Evolutionary conservation across 306 rosid genomes (phyloP), one percentile per base, ranked within the genome.

Genomic region (Prunus fruticosa): DNA sequence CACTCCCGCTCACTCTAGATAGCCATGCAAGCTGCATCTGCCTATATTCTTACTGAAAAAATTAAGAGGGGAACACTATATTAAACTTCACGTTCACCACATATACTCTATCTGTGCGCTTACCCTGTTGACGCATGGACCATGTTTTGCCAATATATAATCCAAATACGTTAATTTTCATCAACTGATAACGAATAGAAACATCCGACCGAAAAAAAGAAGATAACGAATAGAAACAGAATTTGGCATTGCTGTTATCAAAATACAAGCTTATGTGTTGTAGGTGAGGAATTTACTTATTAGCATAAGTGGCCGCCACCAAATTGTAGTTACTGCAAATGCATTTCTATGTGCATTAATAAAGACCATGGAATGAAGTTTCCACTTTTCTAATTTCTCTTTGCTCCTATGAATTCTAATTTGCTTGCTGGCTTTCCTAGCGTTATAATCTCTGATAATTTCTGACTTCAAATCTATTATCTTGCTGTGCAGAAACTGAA

Each of bases 401-500:
- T 28, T 67, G 27, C 45, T 69, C 27, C 61, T 23, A 6, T 0
- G 43, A 9, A 16, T 25, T 25, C 10, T 30, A 13, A 20, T 46
- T 38, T 60, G 18, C 23, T 45, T 11, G 8, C 23, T 32, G 20
- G 8, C 27, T 71, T 63, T 63, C 22, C 43, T 16, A 8, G 41
- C 43, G n/a, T 3, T 75, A 6, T 67, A 19, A 16, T 66, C 66
- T 76, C 23, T 3, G 15, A 27, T 19, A 2, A 63, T 27, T 45
- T 51, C 67, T 81, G 25, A 69, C 63, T 46, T 27, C 11, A 72
- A 80, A 51, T 27, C 5, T 60, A 12, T 58, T 43, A 32, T 72
- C 75, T 75, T 77, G 20, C 62, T 70, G 75, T 82, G 89, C 87
- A 96, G 99, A 96, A 89, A 96, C 99, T 80, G 99, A 96, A 82